These are phyloP conservation scores for Trichosporon faecale DNA, from an alignment of 1,284 basidiomycete genomes.

Conservation along the genomic window DNA sequence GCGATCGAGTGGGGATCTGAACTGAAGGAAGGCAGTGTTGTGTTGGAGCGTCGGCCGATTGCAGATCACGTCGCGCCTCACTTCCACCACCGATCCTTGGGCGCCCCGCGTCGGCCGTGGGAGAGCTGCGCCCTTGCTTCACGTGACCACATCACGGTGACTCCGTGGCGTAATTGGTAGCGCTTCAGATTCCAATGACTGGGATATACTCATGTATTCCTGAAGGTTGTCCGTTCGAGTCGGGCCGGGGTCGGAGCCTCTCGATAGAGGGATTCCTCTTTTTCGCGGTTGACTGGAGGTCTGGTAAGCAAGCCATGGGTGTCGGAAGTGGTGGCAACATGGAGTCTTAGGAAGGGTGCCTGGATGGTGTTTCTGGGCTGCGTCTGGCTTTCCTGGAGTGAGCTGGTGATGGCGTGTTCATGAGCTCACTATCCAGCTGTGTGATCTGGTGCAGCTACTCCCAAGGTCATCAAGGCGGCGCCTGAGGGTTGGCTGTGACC, in stretches of 20 bases:
- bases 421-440: too few relatives aligned
- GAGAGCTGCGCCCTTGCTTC: background rate
- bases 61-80: background rate
- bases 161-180: conserved; percentile 12
- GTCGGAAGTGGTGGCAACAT: background rate
- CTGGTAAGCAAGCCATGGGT: background rate
- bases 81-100: background rate
- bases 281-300: background rate
- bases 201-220: conserved; percentile 5
- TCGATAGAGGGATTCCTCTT: conserved; percentile 10
- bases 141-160: conserved; percentile 10
- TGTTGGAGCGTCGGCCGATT: too few relatives aligned
- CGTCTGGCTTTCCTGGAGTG: too few relatives aligned
- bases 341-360: too few relatives aligned
- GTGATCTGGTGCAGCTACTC: too few relatives aligned
- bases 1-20: background rate
- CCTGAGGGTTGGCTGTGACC: too few relatives aligned
- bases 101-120: background rate
- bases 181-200: conserved; percentile 11
- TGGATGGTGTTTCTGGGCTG: too few relatives aligned
- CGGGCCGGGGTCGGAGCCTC: conserved; percentile 10
- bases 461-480: too few relatives aligned
- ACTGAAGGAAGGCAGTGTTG: background rate
- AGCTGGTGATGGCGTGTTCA: too few relatives aligned
- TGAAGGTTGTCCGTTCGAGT: conserved; percentile 12